phyloP scores from a whole-genome alignment of 2,329 filamentous ascomycete species.

The Fusarium hostae region DNA sequence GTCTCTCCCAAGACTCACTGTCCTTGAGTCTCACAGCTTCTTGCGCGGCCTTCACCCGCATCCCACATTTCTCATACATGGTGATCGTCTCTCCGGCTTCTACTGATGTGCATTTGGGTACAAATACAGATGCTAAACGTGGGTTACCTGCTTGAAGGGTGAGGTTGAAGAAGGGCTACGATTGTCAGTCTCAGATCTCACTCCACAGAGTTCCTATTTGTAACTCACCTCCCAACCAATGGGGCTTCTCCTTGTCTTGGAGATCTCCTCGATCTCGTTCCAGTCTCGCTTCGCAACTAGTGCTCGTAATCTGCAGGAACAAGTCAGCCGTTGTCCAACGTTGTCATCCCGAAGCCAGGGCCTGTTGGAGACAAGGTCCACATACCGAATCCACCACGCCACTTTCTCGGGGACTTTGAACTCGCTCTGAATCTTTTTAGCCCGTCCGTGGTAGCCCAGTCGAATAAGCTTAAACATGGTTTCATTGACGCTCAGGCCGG shows the following conservation, averaged over 20 bases:
- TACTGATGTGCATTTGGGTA: constrained; percentile 84
- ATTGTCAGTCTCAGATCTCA: constrained; percentile 26
- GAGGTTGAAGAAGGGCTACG: constrained; percentile 89
- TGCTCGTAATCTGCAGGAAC: constrained; percentile 74
- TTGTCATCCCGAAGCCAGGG: constrained; percentile 14
- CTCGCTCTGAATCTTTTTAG: constrained; percentile 87
- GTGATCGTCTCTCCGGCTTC: constrained; percentile 76
- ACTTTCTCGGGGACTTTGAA: constrained; percentile 95
- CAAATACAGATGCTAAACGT: constrained; percentile 82
- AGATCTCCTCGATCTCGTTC: constrained; percentile 89
- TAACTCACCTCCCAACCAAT: constrained; percentile 92
- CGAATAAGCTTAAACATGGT: constrained; percentile 90
- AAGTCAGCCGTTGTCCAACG: constrained; percentile 33
- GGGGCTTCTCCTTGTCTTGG: constrained; percentile 82
- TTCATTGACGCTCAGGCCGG: constrained; percentile 88
- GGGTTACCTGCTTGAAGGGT: constrained; percentile 89
- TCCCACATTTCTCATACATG: constrained; percentile 97
- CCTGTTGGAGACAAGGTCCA: constrained; percentile 29
- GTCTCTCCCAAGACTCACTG: constrained; percentile 74
- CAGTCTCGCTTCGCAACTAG: constrained; percentile 91
- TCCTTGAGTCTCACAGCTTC: constrained; percentile 89
- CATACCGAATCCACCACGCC: constrained; percentile 82
- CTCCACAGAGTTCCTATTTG: neutral
- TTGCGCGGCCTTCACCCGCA: constrained; percentile 88
- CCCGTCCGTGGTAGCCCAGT: constrained; percentile 83